These are phyloP conservation scores for Trypanosoma vivax DNA, from an alignment of 208 protist genomes.

Conservation along the genomic window DNA sequence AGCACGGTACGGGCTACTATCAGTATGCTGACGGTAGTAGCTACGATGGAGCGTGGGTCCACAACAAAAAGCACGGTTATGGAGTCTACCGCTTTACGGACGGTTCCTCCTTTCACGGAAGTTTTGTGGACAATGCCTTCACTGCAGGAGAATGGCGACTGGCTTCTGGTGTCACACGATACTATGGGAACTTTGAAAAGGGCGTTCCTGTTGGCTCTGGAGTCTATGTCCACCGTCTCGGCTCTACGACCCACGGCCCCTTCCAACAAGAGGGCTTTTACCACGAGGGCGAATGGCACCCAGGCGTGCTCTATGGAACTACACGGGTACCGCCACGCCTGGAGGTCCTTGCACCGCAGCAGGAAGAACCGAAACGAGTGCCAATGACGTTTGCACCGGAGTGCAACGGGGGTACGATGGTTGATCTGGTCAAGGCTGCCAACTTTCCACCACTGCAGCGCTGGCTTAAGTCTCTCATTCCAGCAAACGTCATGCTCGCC, in stretches of 20 bases:
- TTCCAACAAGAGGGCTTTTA: constrained; percentile 80
- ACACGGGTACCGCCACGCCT: constrained; percentile 50
- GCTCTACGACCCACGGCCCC: constrained; percentile 33
- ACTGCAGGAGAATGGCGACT: constrained; percentile 78
- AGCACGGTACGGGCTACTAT: constrained; percentile 70
- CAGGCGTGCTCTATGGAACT: constrained; percentile 50
- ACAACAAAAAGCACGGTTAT: constrained; percentile 69
- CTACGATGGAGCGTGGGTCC: constrained; percentile 75
- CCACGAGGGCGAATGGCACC: constrained; percentile 55
- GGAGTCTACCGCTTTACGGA: constrained; percentile 72
- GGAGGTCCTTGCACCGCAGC: constrained; percentile 41
- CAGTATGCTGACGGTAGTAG: constrained; percentile 79
- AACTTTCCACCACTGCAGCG: constrained; percentile 69
- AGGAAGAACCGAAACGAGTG: constrained; percentile 43
- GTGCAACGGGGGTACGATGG: constrained; percentile 54
- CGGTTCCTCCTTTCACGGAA: constrained; percentile 62
- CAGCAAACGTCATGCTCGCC: constrained; percentile 7
- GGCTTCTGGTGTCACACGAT: constrained; percentile 59
- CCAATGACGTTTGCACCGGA: constrained; percentile 55
- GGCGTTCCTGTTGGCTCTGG: constrained; percentile 67
- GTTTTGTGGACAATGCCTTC: constrained; percentile 72
- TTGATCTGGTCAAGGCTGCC: constrained; percentile 69
- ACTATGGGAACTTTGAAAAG: constrained; percentile 77
- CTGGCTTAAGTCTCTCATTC: constrained; percentile 45
- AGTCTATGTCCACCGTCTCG: constrained; percentile 77